A percentile compares a stretch with the other conserved stretches of the same genome.
These are phyloP conservation scores for Kalmanozyma brasiliensis DNA, from an alignment of 1,284 basidiomycete genomes.

Conservation along the genomic window DNA sequence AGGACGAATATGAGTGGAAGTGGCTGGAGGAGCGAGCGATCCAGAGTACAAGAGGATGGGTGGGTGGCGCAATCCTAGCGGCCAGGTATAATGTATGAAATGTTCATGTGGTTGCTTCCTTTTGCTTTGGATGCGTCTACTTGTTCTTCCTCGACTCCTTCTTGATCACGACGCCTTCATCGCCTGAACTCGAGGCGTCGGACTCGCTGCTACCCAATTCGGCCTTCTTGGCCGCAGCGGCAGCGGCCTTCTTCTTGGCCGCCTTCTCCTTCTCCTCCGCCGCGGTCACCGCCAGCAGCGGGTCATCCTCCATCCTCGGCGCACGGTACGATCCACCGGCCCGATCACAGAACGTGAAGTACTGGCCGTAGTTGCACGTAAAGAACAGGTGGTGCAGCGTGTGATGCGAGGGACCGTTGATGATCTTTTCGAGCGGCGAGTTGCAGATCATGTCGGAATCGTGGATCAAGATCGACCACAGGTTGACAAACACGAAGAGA, in stretches of 20 bases:
- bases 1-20: not conserved
- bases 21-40: no score
- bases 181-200: constrained; percentile 30
- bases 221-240: constrained; percentile 1
- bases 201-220: constrained; percentile 12
- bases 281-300: constrained; percentile 73
- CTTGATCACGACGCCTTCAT: constrained; percentile 42
- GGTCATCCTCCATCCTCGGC: constrained; percentile 84
- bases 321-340: constrained; percentile 86
- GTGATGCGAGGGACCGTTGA: constrained; percentile 98
- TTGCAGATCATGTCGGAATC: constrained; percentile 99
- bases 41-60: no score
- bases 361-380: constrained; percentile 93
- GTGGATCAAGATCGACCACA: constrained; percentile 76
- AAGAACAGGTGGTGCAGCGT: constrained; percentile 96
- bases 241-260: constrained; percentile 15
- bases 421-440: constrained; percentile 86
- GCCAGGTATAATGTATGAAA: constrained; percentile 3
- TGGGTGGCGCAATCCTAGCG: no score
- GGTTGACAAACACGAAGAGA: constrained; percentile 67
- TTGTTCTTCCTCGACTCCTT: constrained; percentile 43
- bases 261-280: constrained; percentile 27
- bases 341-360: constrained; percentile 95
- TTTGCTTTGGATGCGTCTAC: constrained; percentile 8
- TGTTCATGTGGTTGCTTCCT: no score